Conservation (phyloP, 1,284 basidiomycete species). For the Apiotrichum sp. region DNA sequence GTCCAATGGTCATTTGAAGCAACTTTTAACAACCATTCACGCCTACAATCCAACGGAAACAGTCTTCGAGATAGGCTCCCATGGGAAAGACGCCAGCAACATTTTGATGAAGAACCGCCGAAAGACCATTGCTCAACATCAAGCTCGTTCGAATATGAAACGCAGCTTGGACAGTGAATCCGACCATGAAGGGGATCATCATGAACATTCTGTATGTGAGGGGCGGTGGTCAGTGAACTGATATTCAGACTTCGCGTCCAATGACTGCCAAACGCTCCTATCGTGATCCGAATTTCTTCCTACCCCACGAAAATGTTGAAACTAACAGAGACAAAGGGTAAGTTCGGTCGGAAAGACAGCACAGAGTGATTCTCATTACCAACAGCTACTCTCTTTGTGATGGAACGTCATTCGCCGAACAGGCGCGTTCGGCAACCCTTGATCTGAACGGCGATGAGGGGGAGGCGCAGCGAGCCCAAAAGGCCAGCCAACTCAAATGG, state of each 20-base stretch:
- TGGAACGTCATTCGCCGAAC: conserved; percentile 75
- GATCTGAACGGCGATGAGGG: conserved; percentile 80
- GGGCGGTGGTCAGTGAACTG: background rate
- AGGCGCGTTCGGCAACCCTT: conserved; percentile 72
- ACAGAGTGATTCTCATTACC: background rate
- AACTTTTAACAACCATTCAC: conserved; percentile 66
- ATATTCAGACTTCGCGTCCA: background rate
- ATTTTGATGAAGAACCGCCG: conserved; percentile 84
- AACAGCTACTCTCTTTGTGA: conserved; percentile 76
- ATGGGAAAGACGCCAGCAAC: conserved; percentile 62
- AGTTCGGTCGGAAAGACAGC: conserved; percentile 15
- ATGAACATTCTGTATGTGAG: background rate
- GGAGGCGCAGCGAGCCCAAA: conserved; percentile 58
- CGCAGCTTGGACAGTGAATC: background rate
- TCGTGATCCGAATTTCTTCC: conserved; percentile 81
- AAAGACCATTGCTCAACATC: conserved; percentile 6
- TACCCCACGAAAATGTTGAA: conserved; percentile 83
- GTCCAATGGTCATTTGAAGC: conserved; percentile 7
- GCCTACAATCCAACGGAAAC: conserved; percentile 84
- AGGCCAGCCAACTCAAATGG: conserved; percentile 67
- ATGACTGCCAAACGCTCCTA: conserved; percentile 45
- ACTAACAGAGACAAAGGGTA: conserved; percentile 83
- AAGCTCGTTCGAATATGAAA: background rate
- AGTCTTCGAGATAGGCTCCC: conserved; percentile 79
- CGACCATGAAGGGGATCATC: background rate